phyloP scores from a whole-genome alignment of 257 asterid genomes.

The Solanum megistacrolobum region DNA sequence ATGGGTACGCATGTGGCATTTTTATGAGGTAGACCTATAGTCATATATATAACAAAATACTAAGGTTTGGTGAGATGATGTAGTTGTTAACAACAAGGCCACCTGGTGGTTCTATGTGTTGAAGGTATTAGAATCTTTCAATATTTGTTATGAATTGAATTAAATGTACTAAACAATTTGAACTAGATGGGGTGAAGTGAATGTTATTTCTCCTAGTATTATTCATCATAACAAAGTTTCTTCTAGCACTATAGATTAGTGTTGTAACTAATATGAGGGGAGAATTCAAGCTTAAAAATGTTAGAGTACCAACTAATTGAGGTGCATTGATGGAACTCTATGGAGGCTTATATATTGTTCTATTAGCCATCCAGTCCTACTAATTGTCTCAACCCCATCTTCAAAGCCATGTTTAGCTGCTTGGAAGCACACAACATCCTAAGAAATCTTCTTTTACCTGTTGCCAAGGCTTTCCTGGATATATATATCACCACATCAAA shows the following conservation, averaged over 20 bases:
- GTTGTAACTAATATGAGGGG: not conserved
- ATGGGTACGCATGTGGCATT: not conserved
- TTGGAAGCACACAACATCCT: not conserved
- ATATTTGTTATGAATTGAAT: not conserved
- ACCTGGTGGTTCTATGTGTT: not conserved
- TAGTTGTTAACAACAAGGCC: not conserved
- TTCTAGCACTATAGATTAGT: not conserved
- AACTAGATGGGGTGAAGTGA: not conserved
- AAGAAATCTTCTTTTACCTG: not conserved
- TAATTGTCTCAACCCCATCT: not conserved
- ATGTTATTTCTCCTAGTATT: not conserved
- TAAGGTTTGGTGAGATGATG: not conserved
- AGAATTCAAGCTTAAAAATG: not conserved
- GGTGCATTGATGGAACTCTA: too few species aligned
- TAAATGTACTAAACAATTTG: not conserved
- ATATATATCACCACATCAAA: not conserved
- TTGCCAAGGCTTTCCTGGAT: not conserved
- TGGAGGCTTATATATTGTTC: not conserved
- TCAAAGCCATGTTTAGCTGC: not conserved
- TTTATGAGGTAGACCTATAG: not conserved
- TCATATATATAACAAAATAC: too few species aligned
- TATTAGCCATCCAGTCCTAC: not conserved
- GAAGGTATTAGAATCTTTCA: not conserved
- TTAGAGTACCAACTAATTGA: not conserved
- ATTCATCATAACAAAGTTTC: not conserved